Evolutionary conservation across 1,139 yeast species (phyloP).

Genomic region (Hemisphaericaspora xylofermentans): DNA sequence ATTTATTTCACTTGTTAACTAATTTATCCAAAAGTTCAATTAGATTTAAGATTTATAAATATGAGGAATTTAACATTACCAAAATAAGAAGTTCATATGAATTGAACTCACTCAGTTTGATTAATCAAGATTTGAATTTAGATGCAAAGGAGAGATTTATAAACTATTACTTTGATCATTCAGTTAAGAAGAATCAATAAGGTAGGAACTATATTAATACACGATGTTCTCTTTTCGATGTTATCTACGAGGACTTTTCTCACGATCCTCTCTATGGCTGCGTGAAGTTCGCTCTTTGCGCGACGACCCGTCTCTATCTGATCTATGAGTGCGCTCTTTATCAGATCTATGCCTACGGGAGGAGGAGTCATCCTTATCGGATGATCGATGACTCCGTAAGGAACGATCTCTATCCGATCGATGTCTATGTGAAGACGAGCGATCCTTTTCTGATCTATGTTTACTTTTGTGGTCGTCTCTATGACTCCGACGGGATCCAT

Average conservation of each 20-base stretch:
- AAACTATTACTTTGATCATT: constrained; percentile 29
- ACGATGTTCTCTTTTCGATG: no score
- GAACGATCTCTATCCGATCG: constrained; percentile 5
- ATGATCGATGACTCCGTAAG: background rate
- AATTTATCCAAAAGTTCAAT: constrained; percentile 22
- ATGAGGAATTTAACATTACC: constrained; percentile 10
- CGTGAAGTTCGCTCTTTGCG: background rate
- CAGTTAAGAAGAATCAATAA: constrained; percentile 13
- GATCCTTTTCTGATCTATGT: constrained; percentile 4
- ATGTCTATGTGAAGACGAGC: constrained; percentile 8
- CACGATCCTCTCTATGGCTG: constrained; percentile 1
- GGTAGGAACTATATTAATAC: background rate
- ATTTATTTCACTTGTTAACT: constrained; percentile 26
- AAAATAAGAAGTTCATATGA: constrained; percentile 27
- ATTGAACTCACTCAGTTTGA: constrained; percentile 28
- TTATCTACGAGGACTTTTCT: constrained; percentile 6
- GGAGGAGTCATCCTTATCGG: no score
- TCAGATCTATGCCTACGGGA: constrained; percentile 1
- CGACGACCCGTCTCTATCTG: background rate
- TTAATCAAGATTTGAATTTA: constrained; percentile 27
- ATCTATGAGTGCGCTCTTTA: background rate
- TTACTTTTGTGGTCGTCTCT: constrained; percentile 7
- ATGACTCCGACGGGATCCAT: constrained; percentile 14
- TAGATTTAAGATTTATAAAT: constrained; percentile 26
- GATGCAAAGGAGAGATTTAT: constrained; percentile 33